Conservation (phyloP, 2,329 filamentous ascomycete species). For the Colletotrichum costaricense region DNA sequence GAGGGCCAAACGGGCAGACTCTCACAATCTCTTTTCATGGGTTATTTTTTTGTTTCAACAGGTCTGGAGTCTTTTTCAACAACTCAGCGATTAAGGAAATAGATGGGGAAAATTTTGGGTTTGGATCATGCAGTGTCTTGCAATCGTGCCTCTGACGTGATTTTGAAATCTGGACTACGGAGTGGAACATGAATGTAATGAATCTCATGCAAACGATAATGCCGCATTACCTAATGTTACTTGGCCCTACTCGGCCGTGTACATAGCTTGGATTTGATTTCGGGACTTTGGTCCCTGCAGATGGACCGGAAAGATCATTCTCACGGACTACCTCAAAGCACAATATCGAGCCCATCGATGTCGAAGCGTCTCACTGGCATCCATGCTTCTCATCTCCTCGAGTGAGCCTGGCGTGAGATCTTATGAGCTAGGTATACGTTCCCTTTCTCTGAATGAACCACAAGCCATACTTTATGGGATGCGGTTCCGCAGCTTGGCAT, state of each 20-base stretch:
- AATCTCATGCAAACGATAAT: not conserved
- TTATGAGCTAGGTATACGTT: not conserved
- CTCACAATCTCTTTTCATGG: not conserved
- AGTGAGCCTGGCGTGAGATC: too few species aligned
- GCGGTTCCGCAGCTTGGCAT: not conserved
- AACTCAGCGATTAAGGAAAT: constrained; percentile 30
- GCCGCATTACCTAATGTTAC: not conserved
- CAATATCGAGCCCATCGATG: not conserved
- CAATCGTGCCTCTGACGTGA: not conserved
- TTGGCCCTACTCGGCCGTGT: too few species aligned
- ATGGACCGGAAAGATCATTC: not conserved
- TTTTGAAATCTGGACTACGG: not conserved
- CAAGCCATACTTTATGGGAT: too few species aligned
- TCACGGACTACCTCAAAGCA: not conserved
- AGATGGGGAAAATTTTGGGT: not conserved
- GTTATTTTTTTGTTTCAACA: constrained; percentile 27
- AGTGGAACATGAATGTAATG: not conserved
- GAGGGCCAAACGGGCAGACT: not conserved
- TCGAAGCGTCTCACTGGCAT: not conserved
- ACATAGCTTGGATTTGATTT: not conserved
- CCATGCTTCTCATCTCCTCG: not conserved
- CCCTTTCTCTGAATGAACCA: not conserved
- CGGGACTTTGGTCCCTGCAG: not conserved
- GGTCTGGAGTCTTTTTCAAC: constrained; percentile 29
- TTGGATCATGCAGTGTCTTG: not conserved